Evolutionary conservation across 768 basidiomycete genomes (phyloP), one percentile per base, ranked within the genome.

Genomic region (Leccinum truebloodii): DNA sequence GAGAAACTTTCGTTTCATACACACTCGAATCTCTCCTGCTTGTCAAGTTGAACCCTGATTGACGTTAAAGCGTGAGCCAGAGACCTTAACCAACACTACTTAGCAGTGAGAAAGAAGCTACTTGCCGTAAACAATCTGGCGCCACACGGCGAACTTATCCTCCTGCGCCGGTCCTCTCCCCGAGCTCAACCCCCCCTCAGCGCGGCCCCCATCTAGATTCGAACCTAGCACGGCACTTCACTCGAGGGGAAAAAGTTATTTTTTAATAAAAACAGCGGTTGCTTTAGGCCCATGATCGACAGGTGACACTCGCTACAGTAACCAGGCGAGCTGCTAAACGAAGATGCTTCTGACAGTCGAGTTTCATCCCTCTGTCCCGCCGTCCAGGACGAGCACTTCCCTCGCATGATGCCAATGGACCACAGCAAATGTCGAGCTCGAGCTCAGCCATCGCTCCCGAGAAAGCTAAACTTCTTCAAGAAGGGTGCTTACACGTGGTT

Each of bases 101-200:
- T 13, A 1, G 24, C 24, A 24, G 32, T 34, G 32, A 34, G 32
- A 34, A 60, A 54, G 69, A 67, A 65, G 63, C 49, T 39, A 44
- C 32, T 26, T 60, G 20, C 54, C 59, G 65, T 68, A 68, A 69
- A 4, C 28, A 54, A 37, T 4, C 6, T 51, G 28, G 34, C 61
- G 63, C 66, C 66, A 71, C 68, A 59, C 63, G 66, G 68, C 57
- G 62, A 65, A 58, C 54, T 60, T 6, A 10, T n/a, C 39, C 18
- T n/a, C n/a, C 41, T 5, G n/a, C n/a, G n/a, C 41, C 41, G n/a
- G n/a, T n/a, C 41, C 3, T n/a, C 10, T 44, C 9, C 41, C 10
- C 20, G n/a, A 13, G 20, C n/a, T 18, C 39, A 41, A 41, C 39
- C 39, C 44, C 10, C 44, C 18, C 13, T 30, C 35, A 22, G 20